Evolutionary conservation across 148 eudicot species (phyloP).

Genomic region (Nyssa sinensis): DNA sequence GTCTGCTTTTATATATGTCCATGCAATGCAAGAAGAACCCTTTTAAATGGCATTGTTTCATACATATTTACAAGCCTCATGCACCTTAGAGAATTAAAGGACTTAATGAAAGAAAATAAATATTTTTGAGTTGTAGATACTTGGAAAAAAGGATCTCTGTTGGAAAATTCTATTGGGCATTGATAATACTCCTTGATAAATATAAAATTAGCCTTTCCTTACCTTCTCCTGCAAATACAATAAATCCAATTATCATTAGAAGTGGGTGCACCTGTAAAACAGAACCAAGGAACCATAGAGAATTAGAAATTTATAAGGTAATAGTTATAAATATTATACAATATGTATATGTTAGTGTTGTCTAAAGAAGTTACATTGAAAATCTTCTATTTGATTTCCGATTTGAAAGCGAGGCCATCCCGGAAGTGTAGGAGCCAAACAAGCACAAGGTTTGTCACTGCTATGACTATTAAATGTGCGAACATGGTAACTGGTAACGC

Average conservation of each 20-base stretch:
- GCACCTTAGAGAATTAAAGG: no score
- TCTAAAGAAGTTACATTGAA: slow-evolving; percentile 45
- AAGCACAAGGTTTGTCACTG: slow-evolving; percentile 35
- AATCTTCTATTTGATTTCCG: slow-evolving; percentile 37
- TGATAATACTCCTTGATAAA: neutral
- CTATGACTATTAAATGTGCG: slow-evolving; percentile 48
- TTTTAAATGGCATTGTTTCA: no score
- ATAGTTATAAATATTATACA: neutral
- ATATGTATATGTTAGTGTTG: neutral
- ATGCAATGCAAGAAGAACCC: no score
- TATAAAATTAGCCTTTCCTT: neutral
- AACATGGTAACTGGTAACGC: slow-evolving; percentile 34
- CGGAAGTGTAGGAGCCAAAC: slow-evolving; percentile 62
- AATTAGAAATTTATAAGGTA: neutral
- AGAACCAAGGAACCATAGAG: neutral
- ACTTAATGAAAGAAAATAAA: no score
- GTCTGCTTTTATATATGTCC: no score
- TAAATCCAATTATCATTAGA: slow-evolving; percentile 44
- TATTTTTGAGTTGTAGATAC: no score
- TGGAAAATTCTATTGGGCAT: no score
- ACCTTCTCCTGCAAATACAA: slow-evolving; percentile 52
- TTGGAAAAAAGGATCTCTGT: no score
- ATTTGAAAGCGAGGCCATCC: slow-evolving; percentile 54
- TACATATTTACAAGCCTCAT: no score
- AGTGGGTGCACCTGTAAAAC: slow-evolving; percentile 54